Evolutionary conservation across 106 monocot genomes (phyloP).

Genomic region (Xerophyta viscosa): DNA sequence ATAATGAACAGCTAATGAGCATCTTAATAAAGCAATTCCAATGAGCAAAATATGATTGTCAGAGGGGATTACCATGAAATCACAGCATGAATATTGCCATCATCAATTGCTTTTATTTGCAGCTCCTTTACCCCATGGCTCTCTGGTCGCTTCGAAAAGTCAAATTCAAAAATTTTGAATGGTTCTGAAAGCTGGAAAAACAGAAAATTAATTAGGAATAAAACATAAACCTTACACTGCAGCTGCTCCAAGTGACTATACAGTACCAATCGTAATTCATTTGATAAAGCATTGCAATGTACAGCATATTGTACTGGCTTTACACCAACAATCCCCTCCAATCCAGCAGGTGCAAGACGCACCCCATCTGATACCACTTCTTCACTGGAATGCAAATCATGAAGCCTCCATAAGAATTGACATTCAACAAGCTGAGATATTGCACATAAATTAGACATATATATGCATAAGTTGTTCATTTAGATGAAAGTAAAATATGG

Average conservation of each 20-base stretch:
- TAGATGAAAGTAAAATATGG: no score
- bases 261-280: constrained; percentile 67
- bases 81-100: constrained; percentile 74
- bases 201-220: constrained; percentile 14
- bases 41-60: not conserved
- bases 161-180: constrained; percentile 96
- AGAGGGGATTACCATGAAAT: constrained; percentile 73
- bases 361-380: constrained; percentile 46
- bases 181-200: constrained; percentile 84
- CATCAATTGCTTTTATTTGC: constrained; percentile 30
- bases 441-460: constrained; percentile 7
- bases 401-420: constrained; percentile 66
- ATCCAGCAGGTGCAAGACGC: constrained; percentile 42
- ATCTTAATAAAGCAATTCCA: constrained; percentile 3
- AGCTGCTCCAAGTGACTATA: not conserved
- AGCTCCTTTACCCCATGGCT: constrained; percentile 56
- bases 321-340: constrained; percentile 38
- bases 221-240: not conserved
- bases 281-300: constrained; percentile 55
- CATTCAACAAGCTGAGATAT: constrained; percentile 77
- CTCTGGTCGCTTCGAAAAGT: constrained; percentile 80
- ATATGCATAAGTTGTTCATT: no score
- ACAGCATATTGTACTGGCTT: constrained; percentile 76
- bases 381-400: constrained; percentile 79
- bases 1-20: constrained; percentile 5